Conservation (phyloP, 176 grass and related monocot species). For the bread wheat (Triticum aestivum) region DNA sequence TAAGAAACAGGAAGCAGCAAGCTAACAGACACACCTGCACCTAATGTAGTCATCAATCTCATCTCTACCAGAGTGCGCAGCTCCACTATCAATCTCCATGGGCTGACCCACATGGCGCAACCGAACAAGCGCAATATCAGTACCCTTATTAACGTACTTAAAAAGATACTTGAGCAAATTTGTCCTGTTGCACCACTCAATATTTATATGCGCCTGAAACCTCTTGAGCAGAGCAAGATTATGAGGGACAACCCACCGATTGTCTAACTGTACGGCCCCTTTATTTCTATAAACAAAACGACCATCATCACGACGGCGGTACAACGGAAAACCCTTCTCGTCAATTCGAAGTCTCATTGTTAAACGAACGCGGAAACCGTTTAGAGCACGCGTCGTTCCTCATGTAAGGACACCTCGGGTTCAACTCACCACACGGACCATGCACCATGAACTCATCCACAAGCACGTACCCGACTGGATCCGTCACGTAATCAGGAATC, state of each 20-base stretch:
- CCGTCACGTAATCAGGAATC: not conserved
- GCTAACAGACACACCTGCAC: not conserved
- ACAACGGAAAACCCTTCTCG: too few relatives aligned
- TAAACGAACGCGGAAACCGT: too few relatives aligned
- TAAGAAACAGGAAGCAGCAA: too few relatives aligned
- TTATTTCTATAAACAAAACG: not conserved
- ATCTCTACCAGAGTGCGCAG: too few relatives aligned
- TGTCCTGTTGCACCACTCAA: not conserved
- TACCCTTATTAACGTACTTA: not conserved
- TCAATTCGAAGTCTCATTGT: too few relatives aligned
- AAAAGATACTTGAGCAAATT: too few relatives aligned
- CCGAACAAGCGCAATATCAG: not conserved
- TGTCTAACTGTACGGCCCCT: not conserved
- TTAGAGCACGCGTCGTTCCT: too few relatives aligned
- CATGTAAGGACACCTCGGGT: too few relatives aligned
- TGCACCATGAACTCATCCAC: not conserved
- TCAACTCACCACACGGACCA: not conserved
- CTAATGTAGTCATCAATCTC: too few relatives aligned
- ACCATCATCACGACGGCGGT: too few relatives aligned
- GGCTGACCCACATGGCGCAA: too few relatives aligned
- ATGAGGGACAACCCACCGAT: not conserved
- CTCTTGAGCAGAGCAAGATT: not conserved
- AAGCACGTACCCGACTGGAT: not conserved
- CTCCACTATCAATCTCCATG: too few relatives aligned
- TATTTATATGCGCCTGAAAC: not conserved